Percentiles rank a stretch among this genome's conserved stretches.
Evolutionary conservation across 2,329 filamentous ascomycete species (phyloP).

Genomic region (Fonsecaea pugnacius): DNA sequence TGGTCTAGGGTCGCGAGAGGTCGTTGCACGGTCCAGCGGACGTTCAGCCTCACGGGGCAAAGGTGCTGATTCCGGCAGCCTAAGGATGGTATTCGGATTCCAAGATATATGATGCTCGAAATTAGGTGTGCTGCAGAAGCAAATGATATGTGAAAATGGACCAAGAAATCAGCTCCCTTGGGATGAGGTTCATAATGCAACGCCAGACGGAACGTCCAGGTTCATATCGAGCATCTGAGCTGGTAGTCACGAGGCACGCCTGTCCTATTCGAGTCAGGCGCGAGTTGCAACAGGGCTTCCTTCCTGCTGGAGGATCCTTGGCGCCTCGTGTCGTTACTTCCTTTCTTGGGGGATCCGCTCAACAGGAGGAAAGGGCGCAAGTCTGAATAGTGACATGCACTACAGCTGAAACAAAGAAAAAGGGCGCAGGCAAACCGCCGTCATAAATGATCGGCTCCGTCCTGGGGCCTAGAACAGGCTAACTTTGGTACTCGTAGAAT

Average conservation of each 20-base stretch:
- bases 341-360: neutral
- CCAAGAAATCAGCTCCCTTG: neutral
- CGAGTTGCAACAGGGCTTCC: neutral
- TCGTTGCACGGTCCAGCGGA: neutral
- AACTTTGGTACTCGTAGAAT: too few species aligned
- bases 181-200: neutral
- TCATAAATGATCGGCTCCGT: neutral
- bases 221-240: neutral
- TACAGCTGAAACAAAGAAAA: neutral
- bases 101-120: neutral
- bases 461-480: neutral
- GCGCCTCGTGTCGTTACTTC: neutral
- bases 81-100: neutral
- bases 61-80: neutral
- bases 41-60: neutral
- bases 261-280: neutral
- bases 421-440: neutral
- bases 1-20: neutral
- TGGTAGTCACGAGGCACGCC: neutral
- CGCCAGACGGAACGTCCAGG: neutral
- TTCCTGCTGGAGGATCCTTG: neutral
- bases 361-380: neutral
- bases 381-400: neutral
- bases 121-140: neutral
- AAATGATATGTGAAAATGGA: neutral